phyloP scores from a whole-genome alignment of 2,329 filamentous ascomycete genomes.

The Calonectria crousiana region DNA sequence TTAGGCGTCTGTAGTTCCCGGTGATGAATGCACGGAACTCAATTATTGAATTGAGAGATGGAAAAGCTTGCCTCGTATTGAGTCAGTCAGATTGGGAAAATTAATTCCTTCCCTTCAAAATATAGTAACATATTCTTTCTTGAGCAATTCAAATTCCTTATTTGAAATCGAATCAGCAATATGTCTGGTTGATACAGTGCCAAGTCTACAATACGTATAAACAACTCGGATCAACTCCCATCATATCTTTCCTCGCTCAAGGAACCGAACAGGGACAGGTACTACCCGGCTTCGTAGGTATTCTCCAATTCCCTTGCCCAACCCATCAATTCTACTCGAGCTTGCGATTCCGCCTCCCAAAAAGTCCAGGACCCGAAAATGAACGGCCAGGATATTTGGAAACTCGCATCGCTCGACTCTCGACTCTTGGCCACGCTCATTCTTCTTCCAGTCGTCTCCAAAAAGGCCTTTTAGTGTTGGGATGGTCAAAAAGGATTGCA shows the following conservation, averaged over 20 bases:
- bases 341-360: slow-evolving; percentile 4
- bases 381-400: slow-evolving; percentile 47
- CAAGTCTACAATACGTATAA: neutral
- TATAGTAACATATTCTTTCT: neutral
- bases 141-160: neutral
- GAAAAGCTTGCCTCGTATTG: neutral
- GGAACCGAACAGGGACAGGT: neutral
- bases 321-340: slow-evolving; percentile 2
- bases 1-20: neutral
- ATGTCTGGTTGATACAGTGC: neutral
- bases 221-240: neutral
- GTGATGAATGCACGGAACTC: neutral
- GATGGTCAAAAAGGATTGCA: slow-evolving; percentile 55
- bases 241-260: slow-evolving; percentile 2
- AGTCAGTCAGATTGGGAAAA: neutral
- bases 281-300: neutral
- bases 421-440: slow-evolving; percentile 41
- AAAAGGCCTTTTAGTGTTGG: slow-evolving; percentile 52
- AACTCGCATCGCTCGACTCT: slow-evolving; percentile 60
- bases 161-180: neutral
- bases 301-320: slow-evolving; percentile 9
- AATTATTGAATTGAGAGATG: neutral
- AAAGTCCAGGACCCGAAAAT: slow-evolving; percentile 31
- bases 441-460: slow-evolving; percentile 52
- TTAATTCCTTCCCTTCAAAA: too few relatives aligned